Evolutionary conservation across 768 basidiomycete species (phyloP).

Genomic region (Auriscalpium microsporum): DNA sequence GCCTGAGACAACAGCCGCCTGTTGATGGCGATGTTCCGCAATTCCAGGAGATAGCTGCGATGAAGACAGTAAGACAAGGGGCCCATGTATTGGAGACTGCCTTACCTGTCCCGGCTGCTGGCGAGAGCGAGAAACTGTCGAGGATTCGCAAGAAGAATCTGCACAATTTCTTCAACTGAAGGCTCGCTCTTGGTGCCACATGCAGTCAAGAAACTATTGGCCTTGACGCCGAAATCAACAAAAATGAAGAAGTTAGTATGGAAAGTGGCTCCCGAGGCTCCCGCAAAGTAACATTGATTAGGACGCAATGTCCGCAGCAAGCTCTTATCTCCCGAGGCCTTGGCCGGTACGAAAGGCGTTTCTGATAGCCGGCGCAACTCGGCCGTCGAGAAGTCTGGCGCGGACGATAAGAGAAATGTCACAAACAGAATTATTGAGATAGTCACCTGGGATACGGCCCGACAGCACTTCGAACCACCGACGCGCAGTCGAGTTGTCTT

Average conservation of each 20-base stretch:
- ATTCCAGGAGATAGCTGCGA: slow-evolving; percentile 69
- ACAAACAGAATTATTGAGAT: background rate
- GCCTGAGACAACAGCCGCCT: slow-evolving; percentile 37
- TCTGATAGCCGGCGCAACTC: slow-evolving; percentile 52
- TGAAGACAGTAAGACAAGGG: background rate
- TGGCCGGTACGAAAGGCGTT: slow-evolving; percentile 60
- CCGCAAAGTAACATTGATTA: slow-evolving; percentile 61
- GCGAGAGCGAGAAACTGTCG: slow-evolving; percentile 62
- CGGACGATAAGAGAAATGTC: background rate
- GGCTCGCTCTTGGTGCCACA: slow-evolving; percentile 88
- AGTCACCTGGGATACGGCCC: slow-evolving; percentile 49
- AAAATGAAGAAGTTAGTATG: slow-evolving; percentile 82
- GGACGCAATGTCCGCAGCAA: slow-evolving; percentile 34
- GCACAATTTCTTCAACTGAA: slow-evolving; percentile 72
- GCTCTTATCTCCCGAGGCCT: slow-evolving; percentile 21
- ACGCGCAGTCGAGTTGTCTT: slow-evolving; percentile 42
- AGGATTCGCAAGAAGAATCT: slow-evolving; percentile 61
- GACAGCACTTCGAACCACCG: slow-evolving; percentile 65
- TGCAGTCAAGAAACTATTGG: slow-evolving; percentile 76
- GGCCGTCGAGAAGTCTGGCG: slow-evolving; percentile 45
- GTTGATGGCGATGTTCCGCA: slow-evolving; percentile 84
- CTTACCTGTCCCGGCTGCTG: slow-evolving; percentile 61
- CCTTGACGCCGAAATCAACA: slow-evolving; percentile 77
- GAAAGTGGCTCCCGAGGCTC: slow-evolving; percentile 43
- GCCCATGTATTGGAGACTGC: background rate